phyloP scores from a whole-genome alignment of 1,139 yeast species.

The Scheffersomyces titani region DNA sequence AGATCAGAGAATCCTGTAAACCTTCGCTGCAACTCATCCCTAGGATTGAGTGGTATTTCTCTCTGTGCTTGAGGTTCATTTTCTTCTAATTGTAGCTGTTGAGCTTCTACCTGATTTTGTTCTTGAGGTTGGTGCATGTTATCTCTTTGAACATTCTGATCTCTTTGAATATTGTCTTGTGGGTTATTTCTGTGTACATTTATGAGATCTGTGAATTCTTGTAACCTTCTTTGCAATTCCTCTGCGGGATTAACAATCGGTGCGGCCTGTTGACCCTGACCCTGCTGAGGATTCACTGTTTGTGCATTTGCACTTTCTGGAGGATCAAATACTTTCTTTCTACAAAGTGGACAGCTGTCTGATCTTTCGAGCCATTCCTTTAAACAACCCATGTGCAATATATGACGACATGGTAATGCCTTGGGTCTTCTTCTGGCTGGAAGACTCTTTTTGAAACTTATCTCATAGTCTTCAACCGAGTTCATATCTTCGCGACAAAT shows the following conservation, averaged over 20 bases:
- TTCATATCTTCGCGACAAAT: conserved; percentile 86
- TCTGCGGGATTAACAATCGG: conserved; percentile 8
- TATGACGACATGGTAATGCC: conserved; percentile 80
- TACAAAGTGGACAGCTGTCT: conserved; percentile 88
- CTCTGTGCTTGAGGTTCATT: conserved; percentile 4
- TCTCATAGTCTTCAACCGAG: conserved; percentile 32
- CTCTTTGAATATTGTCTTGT: background rate
- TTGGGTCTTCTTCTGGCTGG: conserved; percentile 62
- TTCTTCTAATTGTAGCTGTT: conserved; percentile 2
- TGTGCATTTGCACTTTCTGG: conserved; percentile 3
- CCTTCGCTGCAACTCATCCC: conserved; percentile 6
- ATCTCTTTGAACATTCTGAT: background rate
- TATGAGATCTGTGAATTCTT: conserved; percentile 8
- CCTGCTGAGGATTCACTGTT: conserved; percentile 5
- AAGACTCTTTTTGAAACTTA: conserved; percentile 21
- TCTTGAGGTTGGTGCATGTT: background rate
- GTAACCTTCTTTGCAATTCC: conserved; percentile 8
- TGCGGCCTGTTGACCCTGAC: conserved; percentile 3
- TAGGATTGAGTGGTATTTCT: conserved; percentile 7
- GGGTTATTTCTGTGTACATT: background rate
- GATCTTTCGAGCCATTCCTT: conserved; percentile 94
- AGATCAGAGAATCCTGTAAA: conserved; percentile 7
- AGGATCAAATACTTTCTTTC: conserved; percentile 60
- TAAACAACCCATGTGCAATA: conserved; percentile 86
- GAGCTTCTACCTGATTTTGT: background rate